Evolutionary conservation across 176 grass and related monocot species (phyloP), one percentile per base, ranked within the genome.

Genomic region (Oryza rufipogon): DNA sequence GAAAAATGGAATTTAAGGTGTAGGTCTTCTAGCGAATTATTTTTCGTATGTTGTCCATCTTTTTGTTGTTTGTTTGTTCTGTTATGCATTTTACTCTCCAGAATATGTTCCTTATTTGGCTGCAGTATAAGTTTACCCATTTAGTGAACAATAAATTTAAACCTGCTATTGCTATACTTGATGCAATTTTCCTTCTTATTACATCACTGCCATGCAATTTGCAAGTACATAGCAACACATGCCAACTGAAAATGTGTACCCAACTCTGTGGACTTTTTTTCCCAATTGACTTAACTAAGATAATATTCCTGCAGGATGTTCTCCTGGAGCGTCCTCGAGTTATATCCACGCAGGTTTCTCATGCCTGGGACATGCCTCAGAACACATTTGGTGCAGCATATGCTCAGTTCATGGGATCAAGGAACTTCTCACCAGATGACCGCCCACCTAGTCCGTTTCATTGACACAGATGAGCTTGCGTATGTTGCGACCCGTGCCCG

Each of bases 341-440:
- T 33, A 88, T 99, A 92, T 96, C 93, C 78, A 66, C 83, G 0
- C 71, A 89, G 78, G 96, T 99, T 41, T 92, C 96, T 17, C 91
- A 83, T 58, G 93, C 93, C 34, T 94, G 93, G 96, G 93, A 96
- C 81, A 87, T 94, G 88, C 89, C 86, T 48, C 74, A 87, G 68
- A 92, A 91, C 87, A 99, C 96, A 89, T 99, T 99, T 28, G 96
- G 96, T 71, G 87, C 89, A 2, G 91, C 91, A 14, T 96, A 94
- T 76, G 96, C 96, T 67, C 91, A 79, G 77, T 99, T 99, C 79
- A 99, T 99, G 96, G 96, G 93, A 81, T 96, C 93, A 77, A 99
- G 93, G 82, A 99, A 96, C 86, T 96, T 96, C 88, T 96, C 91
- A 28, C 96, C 93, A 2, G 96, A 99, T 1, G 91, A 99, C 49